Evolutionary conservation across 176 grass and related monocot species (phyloP), one percentile per base, ranked within the genome.

Genomic region (Ananas comosus): DNA sequence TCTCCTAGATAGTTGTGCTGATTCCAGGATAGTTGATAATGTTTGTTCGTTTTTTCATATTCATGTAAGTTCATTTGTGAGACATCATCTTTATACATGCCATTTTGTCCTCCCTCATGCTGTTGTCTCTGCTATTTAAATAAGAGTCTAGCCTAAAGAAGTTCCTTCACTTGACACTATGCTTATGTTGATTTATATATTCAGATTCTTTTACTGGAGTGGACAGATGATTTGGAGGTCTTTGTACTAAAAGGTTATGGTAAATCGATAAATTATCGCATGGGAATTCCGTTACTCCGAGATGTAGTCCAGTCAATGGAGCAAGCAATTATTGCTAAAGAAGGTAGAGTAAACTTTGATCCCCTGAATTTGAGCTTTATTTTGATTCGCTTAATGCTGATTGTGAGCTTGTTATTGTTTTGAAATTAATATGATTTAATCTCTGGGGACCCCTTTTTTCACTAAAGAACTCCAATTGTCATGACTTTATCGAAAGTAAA

Each of bases 161-260:
- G 21, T 48, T 59, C 19, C 12, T 61, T 51, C 9, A 66, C 28
- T 1, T 12, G 48, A 53, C 29, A 4, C 51, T 72, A 56, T 59
- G 69, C 17, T 51, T 25, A 11, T 51, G 50, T 70, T 29, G 71
- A 68, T 79, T 75, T 87, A 1, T 57, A 68, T 87, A 22, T 66
- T 70, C 75, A 99, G 94, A 80, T 93, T 70, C 64, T 66, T 82
- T 68, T 84, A 25, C 87, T 99, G 48, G 94, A 99, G 27, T 93
- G 94, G 94, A 90, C 89, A 67, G 94, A 99, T 86, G 94, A 99
- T 82, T 77, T 99, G 74, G 94, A 99, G 65, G 82, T 64, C 64
- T 99, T 99, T 79, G 42, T 99, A 42, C 84, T 99, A 49, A 99
- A 99, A 77, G 89, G 94, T 70, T 99, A 99, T 72, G 94, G 94